Evolutionary conservation across 805 yeast species (phyloP).

Genomic region (Tetrapisispora namnaoensis): DNA sequence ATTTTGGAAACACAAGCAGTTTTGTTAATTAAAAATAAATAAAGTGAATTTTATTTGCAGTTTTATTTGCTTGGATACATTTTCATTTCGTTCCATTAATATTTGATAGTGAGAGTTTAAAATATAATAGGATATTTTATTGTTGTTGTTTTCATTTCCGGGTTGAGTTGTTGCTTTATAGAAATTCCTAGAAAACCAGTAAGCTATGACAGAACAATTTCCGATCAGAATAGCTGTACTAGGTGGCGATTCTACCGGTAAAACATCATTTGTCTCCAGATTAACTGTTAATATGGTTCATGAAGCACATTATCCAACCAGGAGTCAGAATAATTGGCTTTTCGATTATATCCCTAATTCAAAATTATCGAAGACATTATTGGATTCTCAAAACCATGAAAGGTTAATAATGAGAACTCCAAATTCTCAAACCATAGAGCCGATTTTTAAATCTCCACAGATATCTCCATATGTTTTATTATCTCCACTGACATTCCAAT

Average conservation of each 20-base stretch:
- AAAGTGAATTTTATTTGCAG: too few species aligned
- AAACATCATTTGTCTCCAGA: constrained; percentile 46
- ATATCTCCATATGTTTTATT: constrained; percentile 24
- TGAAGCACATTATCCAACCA: constrained; percentile 70
- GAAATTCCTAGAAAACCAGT: too few species aligned
- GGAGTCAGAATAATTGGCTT: constrained; percentile 47
- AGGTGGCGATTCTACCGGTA: constrained; percentile 53
- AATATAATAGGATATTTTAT: too few species aligned
- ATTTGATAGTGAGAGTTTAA: too few species aligned
- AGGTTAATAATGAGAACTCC: constrained; percentile 31
- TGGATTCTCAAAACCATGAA: constrained; percentile 39
- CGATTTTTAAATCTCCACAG: constrained; percentile 26
- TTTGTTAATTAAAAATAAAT: too few species aligned
- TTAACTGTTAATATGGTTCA: constrained; percentile 40
- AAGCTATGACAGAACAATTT: not conserved
- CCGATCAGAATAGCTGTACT: constrained; percentile 52
- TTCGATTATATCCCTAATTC: constrained; percentile 43
- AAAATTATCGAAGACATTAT: constrained; percentile 31
- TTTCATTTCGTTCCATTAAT: too few species aligned
- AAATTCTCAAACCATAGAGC: constrained; percentile 18
- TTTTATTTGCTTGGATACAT: too few species aligned
- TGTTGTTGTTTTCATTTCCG: too few species aligned
- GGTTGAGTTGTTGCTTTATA: too few species aligned
- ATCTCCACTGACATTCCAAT: constrained; percentile 33
- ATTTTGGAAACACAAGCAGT: too few species aligned